Conservation (phyloP, 305 asterid species). For the Fraxinus angustifolia region DNA sequence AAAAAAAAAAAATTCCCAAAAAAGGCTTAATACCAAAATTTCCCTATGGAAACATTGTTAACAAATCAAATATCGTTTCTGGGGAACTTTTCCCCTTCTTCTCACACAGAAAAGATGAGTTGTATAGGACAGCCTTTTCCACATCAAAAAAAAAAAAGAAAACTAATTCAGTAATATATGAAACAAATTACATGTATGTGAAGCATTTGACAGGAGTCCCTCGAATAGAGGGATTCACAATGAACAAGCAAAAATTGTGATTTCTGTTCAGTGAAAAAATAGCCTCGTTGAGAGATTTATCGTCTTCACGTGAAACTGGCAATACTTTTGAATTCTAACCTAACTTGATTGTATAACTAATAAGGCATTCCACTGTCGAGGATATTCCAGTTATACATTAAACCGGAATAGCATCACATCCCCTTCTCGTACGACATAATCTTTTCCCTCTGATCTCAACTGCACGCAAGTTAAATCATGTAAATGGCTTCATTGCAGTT, state of each 20-base stretch:
- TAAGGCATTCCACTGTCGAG: slow-evolving; percentile 8
- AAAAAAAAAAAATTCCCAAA: too few species aligned
- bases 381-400: slow-evolving; percentile 50
- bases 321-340: not conserved
- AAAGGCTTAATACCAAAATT: not conserved
- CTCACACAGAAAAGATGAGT: not conserved
- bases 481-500: slow-evolving; percentile 2
- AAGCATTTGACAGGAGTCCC: not conserved
- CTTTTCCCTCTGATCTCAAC: slow-evolving; percentile 96
- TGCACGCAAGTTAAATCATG: slow-evolving; percentile 34
- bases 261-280: not conserved
- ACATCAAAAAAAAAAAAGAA: not conserved
- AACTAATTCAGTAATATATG: not conserved
- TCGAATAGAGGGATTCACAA: not conserved
- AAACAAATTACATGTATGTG: not conserved
- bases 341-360: slow-evolving; percentile 11
- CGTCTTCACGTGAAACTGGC: slow-evolving; percentile 9
- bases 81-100: not conserved
- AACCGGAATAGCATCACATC: slow-evolving; percentile 90
- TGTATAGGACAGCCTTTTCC: not conserved
- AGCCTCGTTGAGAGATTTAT: not conserved
- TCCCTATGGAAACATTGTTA: not conserved
- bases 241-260: slow-evolving; percentile 1
- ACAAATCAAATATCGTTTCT: not conserved
- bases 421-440: slow-evolving; percentile 85